These are phyloP conservation scores for Globisporangium barbulae DNA, from an alignment of 352 stramenopile genomes.

Conservation along the genomic window DNA sequence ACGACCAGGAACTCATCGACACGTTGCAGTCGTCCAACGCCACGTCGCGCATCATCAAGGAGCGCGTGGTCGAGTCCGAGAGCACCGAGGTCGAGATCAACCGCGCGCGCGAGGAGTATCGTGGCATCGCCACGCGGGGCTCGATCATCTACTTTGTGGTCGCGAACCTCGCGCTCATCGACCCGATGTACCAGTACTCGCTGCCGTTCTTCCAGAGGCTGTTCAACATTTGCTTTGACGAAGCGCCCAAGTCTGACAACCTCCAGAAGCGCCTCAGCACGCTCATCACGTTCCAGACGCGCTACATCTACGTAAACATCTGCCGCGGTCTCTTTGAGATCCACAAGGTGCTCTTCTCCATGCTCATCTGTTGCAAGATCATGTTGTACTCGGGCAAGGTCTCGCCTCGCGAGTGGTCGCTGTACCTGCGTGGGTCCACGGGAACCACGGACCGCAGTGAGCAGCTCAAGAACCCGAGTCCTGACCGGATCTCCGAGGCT, in stretches of 20 bases:
- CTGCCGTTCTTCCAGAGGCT: constrained; percentile 91
- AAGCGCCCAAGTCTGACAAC: constrained; percentile 49
- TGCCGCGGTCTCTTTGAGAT: constrained; percentile 92
- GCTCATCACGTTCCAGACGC: constrained; percentile 89
- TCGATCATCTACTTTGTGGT: constrained; percentile 96
- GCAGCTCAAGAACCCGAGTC: constrained; percentile 53
- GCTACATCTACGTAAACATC: constrained; percentile 94
- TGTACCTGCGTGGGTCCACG: constrained; percentile 80
- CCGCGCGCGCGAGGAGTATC: constrained; percentile 85
- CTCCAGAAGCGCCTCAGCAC: constrained; percentile 66
- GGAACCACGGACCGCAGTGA: constrained; percentile 18
- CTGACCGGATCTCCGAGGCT: constrained; percentile 56
- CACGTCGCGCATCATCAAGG: constrained; percentile 83
- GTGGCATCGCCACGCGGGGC: constrained; percentile 86
- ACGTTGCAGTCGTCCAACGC: constrained; percentile 86
- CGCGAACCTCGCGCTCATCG: constrained; percentile 88
- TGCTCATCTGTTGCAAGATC: constrained; percentile 95
- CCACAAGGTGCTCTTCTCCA: constrained; percentile 93
- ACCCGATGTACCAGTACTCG: constrained; percentile 97
- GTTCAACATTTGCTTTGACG: constrained; percentile 91
- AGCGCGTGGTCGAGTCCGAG: constrained; percentile 90
- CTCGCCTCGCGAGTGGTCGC: constrained; percentile 75
- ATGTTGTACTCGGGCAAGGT: constrained; percentile 80
- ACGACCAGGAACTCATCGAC: constrained; percentile 90
- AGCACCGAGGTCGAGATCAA: constrained; percentile 91